These are phyloP conservation scores for Casuarina glauca DNA, from an alignment of 306 rosid genomes.

Conservation along the genomic window DNA sequence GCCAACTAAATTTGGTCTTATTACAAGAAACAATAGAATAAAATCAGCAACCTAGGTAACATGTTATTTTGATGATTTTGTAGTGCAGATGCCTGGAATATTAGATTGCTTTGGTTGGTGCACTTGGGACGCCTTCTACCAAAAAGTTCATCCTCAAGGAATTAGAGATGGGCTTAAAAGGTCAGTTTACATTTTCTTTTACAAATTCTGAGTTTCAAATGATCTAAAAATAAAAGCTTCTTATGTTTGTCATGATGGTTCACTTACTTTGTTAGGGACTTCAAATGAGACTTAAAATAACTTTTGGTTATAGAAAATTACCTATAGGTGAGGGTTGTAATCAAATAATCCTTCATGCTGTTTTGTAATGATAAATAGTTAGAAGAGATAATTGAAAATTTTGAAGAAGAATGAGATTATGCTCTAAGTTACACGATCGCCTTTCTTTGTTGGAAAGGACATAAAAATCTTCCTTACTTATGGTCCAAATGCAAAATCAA, in stretches of 20 bases:
- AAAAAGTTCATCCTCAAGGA: conserved; percentile 37
- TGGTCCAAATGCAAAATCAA: background rate
- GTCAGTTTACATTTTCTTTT: conserved; percentile 8
- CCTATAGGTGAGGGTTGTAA: background rate
- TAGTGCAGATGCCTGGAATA: conserved; percentile 46
- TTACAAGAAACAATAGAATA: conserved; percentile 4
- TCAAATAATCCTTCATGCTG: background rate
- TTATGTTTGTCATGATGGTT: background rate
- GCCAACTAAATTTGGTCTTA: background rate
- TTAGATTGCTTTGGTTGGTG: conserved; percentile 48
- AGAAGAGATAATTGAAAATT: background rate
- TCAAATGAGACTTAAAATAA: background rate
- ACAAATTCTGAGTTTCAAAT: background rate
- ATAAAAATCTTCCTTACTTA: background rate
- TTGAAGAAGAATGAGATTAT: background rate
- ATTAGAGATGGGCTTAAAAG: conserved; percentile 44
- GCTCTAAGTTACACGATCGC: background rate
- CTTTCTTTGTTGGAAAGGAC: background rate
- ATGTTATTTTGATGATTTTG: background rate
- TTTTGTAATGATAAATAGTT: background rate
- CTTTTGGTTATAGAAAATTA: no score
- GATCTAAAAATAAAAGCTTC: background rate
- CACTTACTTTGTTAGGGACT: no score
- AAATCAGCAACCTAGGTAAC: background rate
- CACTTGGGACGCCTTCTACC: conserved; percentile 47